Conservation (phyloP, 345 rosid genomes). For the Aethionema arabicum region DNA sequence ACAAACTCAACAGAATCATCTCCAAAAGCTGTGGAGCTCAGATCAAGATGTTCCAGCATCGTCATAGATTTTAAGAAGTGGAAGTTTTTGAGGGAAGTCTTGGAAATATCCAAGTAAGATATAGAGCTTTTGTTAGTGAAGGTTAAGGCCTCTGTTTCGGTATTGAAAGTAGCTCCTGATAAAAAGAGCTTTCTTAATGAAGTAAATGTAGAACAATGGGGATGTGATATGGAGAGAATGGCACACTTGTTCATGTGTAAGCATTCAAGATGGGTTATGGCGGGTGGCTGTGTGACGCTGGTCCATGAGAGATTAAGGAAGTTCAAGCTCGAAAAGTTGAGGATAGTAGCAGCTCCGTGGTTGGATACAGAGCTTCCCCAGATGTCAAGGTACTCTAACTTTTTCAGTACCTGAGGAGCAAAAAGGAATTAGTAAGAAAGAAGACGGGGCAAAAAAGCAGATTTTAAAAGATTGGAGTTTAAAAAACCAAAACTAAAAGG, state of each 20-base stretch:
- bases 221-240: slow-evolving; percentile 49
- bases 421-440: slow-evolving; percentile 2
- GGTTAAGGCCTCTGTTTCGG: slow-evolving; percentile 55
- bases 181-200: slow-evolving; percentile 56
- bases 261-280: slow-evolving; percentile 60
- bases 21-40: slow-evolving; percentile 54
- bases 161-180: slow-evolving; percentile 60
- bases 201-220: slow-evolving; percentile 40
- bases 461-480: too few species aligned
- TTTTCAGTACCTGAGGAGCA: slow-evolving; percentile 54
- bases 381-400: slow-evolving; percentile 82
- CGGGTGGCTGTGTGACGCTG: slow-evolving; percentile 56
- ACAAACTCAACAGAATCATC: slow-evolving; percentile 67
- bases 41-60: slow-evolving; percentile 68
- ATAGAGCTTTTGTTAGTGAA: slow-evolving; percentile 47
- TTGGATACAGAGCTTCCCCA: slow-evolving; percentile 86
- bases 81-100: slow-evolving; percentile 54
- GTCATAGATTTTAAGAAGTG: slow-evolving; percentile 56
- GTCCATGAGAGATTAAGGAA: slow-evolving; percentile 87
- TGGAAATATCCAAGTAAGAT: slow-evolving; percentile 62
- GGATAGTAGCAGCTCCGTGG: slow-evolving; percentile 54
- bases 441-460: too few species aligned
- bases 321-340: slow-evolving; percentile 54
- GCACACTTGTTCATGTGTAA: slow-evolving; percentile 79
- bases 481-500: too few species aligned